Conservation (phyloP, 1,284 basidiomycete genomes). For the Ustilago sp. region DNA sequence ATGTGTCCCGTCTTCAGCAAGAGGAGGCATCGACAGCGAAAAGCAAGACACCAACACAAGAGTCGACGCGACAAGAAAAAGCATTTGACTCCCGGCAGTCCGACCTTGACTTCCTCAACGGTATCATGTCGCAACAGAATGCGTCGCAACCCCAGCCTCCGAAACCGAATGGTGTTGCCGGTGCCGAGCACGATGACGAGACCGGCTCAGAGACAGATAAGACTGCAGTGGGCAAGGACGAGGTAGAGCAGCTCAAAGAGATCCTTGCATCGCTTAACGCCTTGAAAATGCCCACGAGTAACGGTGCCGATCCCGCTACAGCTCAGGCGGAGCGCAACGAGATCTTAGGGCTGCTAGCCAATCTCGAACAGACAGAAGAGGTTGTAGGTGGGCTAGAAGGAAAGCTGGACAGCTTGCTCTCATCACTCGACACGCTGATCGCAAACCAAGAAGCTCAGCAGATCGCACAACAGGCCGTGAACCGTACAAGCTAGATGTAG, state of each 20-base stretch:
- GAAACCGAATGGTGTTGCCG: conserved; percentile 15
- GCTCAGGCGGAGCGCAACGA: conserved; percentile 37
- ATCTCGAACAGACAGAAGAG: conserved; percentile 50
- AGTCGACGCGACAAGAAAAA: conserved; percentile 27
- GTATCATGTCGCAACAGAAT: conserved; percentile 31
- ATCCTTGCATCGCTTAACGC: conserved; percentile 46
- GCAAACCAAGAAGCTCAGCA: conserved; percentile 46
- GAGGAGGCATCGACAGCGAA: conserved; percentile 12
- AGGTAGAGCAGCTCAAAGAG: conserved; percentile 44
- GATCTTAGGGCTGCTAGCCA: conserved; percentile 43
- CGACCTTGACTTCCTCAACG: conserved; percentile 47
- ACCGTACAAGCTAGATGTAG: conserved; percentile 16
- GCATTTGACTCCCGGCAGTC: conserved; percentile 31
- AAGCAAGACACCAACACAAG: conserved; percentile 42
- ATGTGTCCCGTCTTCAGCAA: conserved; percentile 24
- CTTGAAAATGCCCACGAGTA: conserved; percentile 38
- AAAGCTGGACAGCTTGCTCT: conserved; percentile 39
- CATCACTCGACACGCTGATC: conserved; percentile 40
- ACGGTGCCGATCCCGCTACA: conserved; percentile 26
- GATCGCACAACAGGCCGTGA: conserved; percentile 28
- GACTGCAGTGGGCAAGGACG: conserved; percentile 14
- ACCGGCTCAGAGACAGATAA: neutral
- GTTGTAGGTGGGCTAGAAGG: conserved; percentile 46
- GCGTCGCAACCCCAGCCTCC: neutral
- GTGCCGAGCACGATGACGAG: neutral